Evolutionary conservation across 352 stramenopile genomes (phyloP), one percentile per base, ranked within the genome.

Genomic region (Phytophthora constricta): DNA sequence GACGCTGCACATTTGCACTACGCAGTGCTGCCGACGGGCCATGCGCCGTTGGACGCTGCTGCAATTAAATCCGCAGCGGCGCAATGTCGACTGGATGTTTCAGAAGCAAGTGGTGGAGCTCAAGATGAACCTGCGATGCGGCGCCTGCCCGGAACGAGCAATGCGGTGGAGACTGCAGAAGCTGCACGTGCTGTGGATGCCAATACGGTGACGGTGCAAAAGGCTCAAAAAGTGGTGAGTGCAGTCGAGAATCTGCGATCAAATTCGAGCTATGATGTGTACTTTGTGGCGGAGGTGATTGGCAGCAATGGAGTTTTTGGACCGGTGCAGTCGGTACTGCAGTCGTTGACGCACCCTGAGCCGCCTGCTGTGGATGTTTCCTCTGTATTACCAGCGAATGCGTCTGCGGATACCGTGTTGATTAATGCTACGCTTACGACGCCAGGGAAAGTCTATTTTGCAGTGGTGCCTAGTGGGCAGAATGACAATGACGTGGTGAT

Each of bases 301-400:
- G 77, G 78, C 31, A 95, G 87, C 65, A 93, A 95, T 43, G 87
- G 85, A 3, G 85, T 95, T 10, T 95, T 87, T 52, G 87, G 87
- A 7, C 54, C 72, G 5, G 85, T 95, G 41, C 74, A 91, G 41
- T 89, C 82, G 0, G 84, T 92, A 3, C 28, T 89, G 43, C 78
- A 72, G 11, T 84, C 82, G 14, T 79, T 47, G 25, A 93, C 87
- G 4, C 66, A 93, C 51, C 70, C 87, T 10, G 62, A 81, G 19
- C 72, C 80, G 2, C 85, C 87, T 11, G 16, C 5, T 16, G 37
- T 95, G 46, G 33, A 58, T 2, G 27, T 68, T 4, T 43, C 62
- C 8, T 22, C 27, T 7, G 27, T 79, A 0, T 14, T 39, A 5
- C 54, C 85, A 1, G 55, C 65, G 9, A 83, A 91, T 51, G 74